Evolutionary conservation across 768 basidiomycete species (phyloP), one percentile per base, ranked within the genome.

Genomic region (Leccinum uliginosum): DNA sequence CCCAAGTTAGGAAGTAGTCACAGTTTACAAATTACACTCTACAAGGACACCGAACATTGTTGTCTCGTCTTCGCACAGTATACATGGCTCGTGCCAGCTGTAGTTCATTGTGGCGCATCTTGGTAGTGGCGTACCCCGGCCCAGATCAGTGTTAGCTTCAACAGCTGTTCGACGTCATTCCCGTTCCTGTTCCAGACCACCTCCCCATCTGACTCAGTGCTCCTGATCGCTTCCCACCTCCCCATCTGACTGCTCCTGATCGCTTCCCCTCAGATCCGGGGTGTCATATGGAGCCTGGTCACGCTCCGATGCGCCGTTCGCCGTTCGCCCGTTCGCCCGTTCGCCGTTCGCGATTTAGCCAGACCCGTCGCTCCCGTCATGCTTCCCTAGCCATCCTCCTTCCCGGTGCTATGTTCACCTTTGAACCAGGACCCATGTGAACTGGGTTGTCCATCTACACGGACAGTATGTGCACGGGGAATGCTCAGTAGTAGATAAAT

Each of bases 1-100:
- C n/a, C n/a, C n/a, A n/a, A n/a, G n/a, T 27, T 7, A 27, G 26
- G 26, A 27, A 27, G 27, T 27, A 27, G 27, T 9, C 27, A 27
- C 27, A 27, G 27, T 27, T 27, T 27, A 27, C 26, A 27, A 27
- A 27, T 27, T 27, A 27, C 27, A 27, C 4, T 27, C 27, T 27
- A 62, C 27, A 27, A 27, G 9, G 63, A 64, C 8, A 60, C 63
- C 17, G 60, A 64, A 2, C 63, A 57, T 12, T 55, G 60, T 26
- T 59, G 64, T 9, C 9, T 32, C 9, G n/a, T 27, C n/a, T 38
- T 3, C 29, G 10, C 11, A n/a, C n/a, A 30, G 29, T 3, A 11
- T 30, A 30, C 11, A 1, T 53, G 44, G 5, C 10, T 27, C 35
- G 44, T 12, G 27, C 27, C 27, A 27, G 27, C 27, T 8, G 27